phyloP scores from a whole-genome alignment of 805 yeast species.

The Hanseniaspora taiwanica region DNA sequence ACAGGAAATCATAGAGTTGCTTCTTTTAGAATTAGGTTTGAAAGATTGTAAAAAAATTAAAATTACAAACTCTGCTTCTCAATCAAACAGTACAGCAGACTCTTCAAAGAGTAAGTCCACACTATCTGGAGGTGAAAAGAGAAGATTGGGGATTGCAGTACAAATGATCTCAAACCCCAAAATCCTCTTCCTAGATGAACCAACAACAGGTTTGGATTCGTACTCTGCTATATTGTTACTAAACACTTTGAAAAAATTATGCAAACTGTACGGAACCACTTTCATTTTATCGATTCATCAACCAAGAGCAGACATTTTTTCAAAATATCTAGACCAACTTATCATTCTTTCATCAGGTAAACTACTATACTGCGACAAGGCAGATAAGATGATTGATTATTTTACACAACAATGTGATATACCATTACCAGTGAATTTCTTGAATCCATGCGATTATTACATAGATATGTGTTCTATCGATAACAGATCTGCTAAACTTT shows the following conservation, averaged over 20 bases:
- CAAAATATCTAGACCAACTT: slow-evolving; percentile 45
- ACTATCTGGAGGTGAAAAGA: slow-evolving; percentile 74
- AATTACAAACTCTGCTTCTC: slow-evolving; percentile 19
- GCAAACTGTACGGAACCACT: slow-evolving; percentile 48
- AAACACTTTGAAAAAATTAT: slow-evolving; percentile 43
- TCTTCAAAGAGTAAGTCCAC: slow-evolving; percentile 34
- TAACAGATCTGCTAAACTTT: slow-evolving; percentile 23
- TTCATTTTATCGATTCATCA: slow-evolving; percentile 71
- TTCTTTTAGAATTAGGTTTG: slow-evolving; percentile 52
- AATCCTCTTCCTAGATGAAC: slow-evolving; percentile 68
- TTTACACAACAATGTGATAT: slow-evolving; percentile 36
- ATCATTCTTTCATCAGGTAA: slow-evolving; percentile 59
- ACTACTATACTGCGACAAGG: slow-evolving; percentile 35
- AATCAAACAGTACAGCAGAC: slow-evolving; percentile 25
- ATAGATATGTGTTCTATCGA: slow-evolving; percentile 49
- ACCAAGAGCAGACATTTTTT: slow-evolving; percentile 66
- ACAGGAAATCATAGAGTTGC: slow-evolving; percentile 37
- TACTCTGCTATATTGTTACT: slow-evolving; percentile 57
- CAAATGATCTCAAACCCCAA: slow-evolving; percentile 70
- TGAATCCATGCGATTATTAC: slow-evolving; percentile 50
- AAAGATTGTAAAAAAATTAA: slow-evolving; percentile 46
- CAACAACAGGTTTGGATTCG: slow-evolving; percentile 80
- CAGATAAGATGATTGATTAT: slow-evolving; percentile 30
- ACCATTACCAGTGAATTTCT: slow-evolving; percentile 25
- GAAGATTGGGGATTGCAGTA: slow-evolving; percentile 65